Evolutionary conservation across 2,329 filamentous ascomycete species (phyloP).

Genomic region (Xylariaceae sp.): DNA sequence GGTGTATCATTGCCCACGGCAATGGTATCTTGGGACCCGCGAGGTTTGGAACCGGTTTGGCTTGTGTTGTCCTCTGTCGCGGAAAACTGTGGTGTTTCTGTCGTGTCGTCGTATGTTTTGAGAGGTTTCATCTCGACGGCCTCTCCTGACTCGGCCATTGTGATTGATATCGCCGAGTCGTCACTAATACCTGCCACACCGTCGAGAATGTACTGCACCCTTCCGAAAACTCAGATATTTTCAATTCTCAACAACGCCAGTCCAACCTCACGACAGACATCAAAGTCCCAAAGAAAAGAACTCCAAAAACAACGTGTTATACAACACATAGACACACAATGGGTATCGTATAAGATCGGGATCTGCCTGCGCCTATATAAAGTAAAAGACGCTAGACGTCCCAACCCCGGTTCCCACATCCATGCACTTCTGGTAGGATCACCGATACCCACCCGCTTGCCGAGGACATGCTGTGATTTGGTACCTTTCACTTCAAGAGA

Average conservation of each 20-base stretch:
- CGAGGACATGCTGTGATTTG: neutral
- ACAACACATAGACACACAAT: neutral
- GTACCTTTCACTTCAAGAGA: neutral
- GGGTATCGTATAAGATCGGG: neutral
- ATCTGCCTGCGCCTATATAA: neutral
- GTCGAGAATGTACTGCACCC: too few species aligned
- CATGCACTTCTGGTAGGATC: neutral
- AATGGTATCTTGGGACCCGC: constrained; percentile 27
- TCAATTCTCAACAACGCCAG: too few species aligned
- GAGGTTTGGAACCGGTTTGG: constrained; percentile 8
- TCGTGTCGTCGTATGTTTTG: neutral
- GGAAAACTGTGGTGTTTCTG: too few species aligned
- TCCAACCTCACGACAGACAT: too few species aligned
- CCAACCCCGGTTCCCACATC: neutral
- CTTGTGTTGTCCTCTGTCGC: neutral
- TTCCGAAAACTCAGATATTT: too few species aligned
- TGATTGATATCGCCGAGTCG: neutral
- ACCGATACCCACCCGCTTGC: neutral
- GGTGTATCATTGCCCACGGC: constrained; percentile 21
- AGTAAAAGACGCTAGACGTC: neutral
- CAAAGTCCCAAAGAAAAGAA: too few species aligned
- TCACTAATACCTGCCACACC: neutral
- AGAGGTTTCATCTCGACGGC: neutral
- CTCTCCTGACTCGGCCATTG: neutral
- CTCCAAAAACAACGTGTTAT: too few species aligned